phyloP scores from a whole-genome alignment of 1,284 basidiomycete genomes.

The Cystobasidium slooffiae region DNA sequence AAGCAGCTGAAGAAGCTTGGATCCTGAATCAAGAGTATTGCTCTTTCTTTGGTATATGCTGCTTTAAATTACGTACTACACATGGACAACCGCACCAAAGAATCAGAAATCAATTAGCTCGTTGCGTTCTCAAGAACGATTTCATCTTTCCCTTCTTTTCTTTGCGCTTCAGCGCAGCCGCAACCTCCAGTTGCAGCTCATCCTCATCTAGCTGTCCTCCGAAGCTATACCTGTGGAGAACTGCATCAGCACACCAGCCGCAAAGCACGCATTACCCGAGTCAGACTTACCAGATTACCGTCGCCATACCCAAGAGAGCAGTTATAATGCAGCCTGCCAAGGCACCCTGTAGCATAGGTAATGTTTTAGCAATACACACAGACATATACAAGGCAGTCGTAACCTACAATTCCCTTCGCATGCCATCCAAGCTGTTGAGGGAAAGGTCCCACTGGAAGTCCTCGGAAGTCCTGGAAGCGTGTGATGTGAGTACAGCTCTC shows the following conservation, averaged over 20 bases:
- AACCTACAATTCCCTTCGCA: conserved; percentile 48
- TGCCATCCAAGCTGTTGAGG: conserved; percentile 48
- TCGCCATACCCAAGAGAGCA: conserved; percentile 76
- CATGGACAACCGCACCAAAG: too few relatives aligned
- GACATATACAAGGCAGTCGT: background rate
- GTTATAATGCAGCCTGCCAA: conserved; percentile 83
- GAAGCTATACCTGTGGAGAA: conserved; percentile 44
- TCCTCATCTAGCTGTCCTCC: conserved; percentile 54
- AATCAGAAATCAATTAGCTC: background rate
- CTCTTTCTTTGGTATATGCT: too few relatives aligned
- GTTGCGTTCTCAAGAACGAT: conserved; percentile 1
- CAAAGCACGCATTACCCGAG: background rate
- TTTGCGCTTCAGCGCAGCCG: conserved; percentile 43
- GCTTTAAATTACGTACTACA: too few relatives aligned
- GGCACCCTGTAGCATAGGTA: conserved; percentile 65
- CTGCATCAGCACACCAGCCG: background rate
- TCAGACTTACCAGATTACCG: conserved; percentile 74
- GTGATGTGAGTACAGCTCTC: background rate
- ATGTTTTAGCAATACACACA: conserved; percentile 60
- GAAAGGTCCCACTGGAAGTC: conserved; percentile 58
- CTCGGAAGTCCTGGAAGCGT: conserved; percentile 62
- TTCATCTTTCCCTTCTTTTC: conserved; percentile 19
- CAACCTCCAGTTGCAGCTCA: conserved; percentile 51
- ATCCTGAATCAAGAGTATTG: background rate
- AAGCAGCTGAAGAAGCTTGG: conserved; percentile 41